Base-by-base conservation (phyloP, 179 eudicot genomes). In the Amaranthus tricolor region DNA sequence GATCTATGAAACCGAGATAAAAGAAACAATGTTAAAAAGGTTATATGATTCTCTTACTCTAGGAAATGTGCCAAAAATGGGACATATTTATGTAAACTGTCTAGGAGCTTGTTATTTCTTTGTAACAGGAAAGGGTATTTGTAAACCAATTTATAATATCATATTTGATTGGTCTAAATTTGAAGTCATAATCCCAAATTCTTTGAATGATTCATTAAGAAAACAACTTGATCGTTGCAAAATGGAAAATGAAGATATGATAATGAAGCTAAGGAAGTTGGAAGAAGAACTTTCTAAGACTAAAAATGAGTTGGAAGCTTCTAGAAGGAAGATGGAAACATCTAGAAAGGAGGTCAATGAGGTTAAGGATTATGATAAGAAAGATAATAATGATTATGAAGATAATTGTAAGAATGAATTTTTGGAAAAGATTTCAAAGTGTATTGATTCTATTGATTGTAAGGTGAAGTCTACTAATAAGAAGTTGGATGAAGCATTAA, bases 81-180 rank as follows among this genome's bases (percentile, higher is more conserved):
- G 40, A 16, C 73, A 47, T 24, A 43, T 70, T 14, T 66, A 52
- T 47, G 76, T 81, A 3, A 81, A 78, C 60, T 78, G 79, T 17
- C 40, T 51, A 5, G 84, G 84, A n/a, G 78, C 79, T 65, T 81
- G 73, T 6, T 78, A 74, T 66, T 7, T 70, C 21, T 12, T 58
- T 58, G 31, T 74, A 1, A 13, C 65, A 0, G 79, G 76, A 3
- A 70, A 64, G 15, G 81, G 81, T 12, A 40, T 24, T 59, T 74
- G 49, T 71, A 58, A 73, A 44, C 73, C 76, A 43, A 77, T 81
- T 61, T 9, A 74, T 58, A 78, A 78, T 70, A 20, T 19, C 15
- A 78, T 78, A 40, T 81, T 74, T 52, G 84, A 81, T 77, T 81
- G 84, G 84, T 74, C 81, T 6, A 9, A 49, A 6, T 81, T 81